Percentiles rank a stretch among this genome's conserved stretches.
These are phyloP conservation scores for Neodidymelliopsis sp. DNA, from an alignment of 2,329 filamentous ascomycete species.

Conservation along the genomic window DNA sequence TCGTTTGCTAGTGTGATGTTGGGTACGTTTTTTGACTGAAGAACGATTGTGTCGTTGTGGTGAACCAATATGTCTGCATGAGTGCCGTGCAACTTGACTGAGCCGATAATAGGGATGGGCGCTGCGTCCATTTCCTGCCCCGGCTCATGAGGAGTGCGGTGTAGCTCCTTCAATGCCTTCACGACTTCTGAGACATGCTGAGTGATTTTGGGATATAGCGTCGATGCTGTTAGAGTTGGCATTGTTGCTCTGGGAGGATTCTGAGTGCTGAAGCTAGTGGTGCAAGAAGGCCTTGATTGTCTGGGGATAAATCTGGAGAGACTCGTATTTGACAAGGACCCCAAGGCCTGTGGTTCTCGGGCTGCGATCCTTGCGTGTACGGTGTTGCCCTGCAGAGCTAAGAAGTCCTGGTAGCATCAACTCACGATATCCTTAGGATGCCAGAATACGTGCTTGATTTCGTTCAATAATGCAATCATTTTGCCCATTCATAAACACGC, in stretches of 20 bases:
- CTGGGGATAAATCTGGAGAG: no score
- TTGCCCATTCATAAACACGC: no score
- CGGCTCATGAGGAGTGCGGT: conserved; percentile 9
- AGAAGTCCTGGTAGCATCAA: no score
- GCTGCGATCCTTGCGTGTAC: no score
- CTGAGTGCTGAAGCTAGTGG: no score
- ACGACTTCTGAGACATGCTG: conserved; percentile 31
- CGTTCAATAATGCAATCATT: no score
- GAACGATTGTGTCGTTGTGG: conserved; percentile 25
- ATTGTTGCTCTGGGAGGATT: conserved; percentile 11
- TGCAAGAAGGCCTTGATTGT: no score
- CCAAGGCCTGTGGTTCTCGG: no score
- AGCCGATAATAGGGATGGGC: conserved; percentile 35
- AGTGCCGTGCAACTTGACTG: conserved; percentile 45
- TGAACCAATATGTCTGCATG: conserved; percentile 42
- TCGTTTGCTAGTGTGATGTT: conserved; percentile 28
- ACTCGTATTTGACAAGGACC: no score
- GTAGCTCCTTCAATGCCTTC: conserved; percentile 22
- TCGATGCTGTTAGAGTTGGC: conserved; percentile 21
- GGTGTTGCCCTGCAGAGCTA: no score
- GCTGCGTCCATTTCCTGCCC: conserved; percentile 11
- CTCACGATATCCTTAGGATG: no score
- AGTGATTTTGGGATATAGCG: conserved; percentile 42
- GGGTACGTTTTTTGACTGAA: conserved; percentile 36
- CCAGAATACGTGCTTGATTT: no score